Conservation (phyloP, 1,139 yeast genomes). For the Suhomyces kunorum region DNA sequence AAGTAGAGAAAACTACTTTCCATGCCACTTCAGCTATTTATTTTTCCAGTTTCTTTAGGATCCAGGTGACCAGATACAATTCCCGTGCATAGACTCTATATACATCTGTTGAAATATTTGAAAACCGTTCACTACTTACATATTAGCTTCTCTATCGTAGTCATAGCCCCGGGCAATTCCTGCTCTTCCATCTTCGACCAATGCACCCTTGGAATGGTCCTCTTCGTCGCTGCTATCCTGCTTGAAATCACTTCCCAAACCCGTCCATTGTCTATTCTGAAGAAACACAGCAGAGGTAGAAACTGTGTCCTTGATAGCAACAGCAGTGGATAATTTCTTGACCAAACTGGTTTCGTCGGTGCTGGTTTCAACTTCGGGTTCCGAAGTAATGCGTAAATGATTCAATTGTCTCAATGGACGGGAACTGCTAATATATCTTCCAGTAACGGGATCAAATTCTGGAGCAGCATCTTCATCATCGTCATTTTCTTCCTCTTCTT, state of each 20-base stretch:
- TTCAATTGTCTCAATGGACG: slow-evolving; percentile 71
- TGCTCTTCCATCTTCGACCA: slow-evolving; percentile 74
- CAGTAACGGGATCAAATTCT: slow-evolving; percentile 86
- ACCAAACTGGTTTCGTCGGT: slow-evolving; percentile 39
- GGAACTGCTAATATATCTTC: slow-evolving; percentile 64
- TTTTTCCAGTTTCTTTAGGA: too few species aligned
- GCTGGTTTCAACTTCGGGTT: slow-evolving; percentile 25
- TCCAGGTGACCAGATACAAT: too few species aligned
- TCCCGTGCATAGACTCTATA: too few species aligned
- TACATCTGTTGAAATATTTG: too few species aligned
- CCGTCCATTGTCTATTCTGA: slow-evolving; percentile 81
- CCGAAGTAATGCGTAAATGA: slow-evolving; percentile 59
- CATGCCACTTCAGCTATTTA: too few species aligned
- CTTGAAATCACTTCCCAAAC: slow-evolving; percentile 81
- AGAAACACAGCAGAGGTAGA: slow-evolving; percentile 85
- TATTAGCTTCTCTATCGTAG: slow-evolving; percentile 24
- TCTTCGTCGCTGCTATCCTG: slow-evolving; percentile 36
- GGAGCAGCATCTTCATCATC: slow-evolving; percentile 56
- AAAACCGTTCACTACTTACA: too few species aligned
- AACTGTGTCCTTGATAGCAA: slow-evolving; percentile 72
- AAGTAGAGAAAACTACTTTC: too few species aligned
- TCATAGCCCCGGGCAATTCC: slow-evolving; percentile 91
- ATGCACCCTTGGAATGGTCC: slow-evolving; percentile 60
- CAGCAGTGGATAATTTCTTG: slow-evolving; percentile 57
- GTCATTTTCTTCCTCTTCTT: slow-evolving; percentile 16